Conservation (phyloP, 75 land plant species). For the Pseudotsuga menziesii region DNA sequence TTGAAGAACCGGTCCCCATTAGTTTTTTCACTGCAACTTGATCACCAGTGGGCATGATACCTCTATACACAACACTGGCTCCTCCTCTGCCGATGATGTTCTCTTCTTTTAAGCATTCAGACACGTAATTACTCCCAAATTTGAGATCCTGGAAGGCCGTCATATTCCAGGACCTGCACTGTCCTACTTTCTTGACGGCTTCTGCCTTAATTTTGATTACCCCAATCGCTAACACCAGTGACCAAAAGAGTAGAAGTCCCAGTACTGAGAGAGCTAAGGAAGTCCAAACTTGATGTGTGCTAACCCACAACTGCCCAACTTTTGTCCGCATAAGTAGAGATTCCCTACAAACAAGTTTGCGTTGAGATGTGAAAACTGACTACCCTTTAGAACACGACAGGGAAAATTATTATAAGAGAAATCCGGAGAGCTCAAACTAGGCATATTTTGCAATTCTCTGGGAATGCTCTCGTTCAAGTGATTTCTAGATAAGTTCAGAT, state of each 20-base stretch:
- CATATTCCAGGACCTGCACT: conserved; percentile 45
- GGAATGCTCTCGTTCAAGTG: conserved; percentile 13
- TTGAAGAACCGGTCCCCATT: conserved; percentile 15
- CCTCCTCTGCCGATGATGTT: conserved; percentile 77
- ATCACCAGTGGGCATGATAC: conserved; percentile 52
- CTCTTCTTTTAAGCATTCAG: conserved; percentile 32
- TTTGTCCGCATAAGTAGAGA: conserved; percentile 23
- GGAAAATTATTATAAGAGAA: too few species aligned
- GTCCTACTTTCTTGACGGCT: conserved; percentile 12
- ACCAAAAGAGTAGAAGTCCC: conserved; percentile 18
- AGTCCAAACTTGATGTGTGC: conserved; percentile 21
- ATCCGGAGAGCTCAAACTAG: background rate
- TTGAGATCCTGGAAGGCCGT: conserved; percentile 61
- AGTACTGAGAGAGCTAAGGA: conserved; percentile 45
- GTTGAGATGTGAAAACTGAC: too few species aligned
- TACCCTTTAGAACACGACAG: too few species aligned
- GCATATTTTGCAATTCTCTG: conserved; percentile 13
- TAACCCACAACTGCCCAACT: too few species aligned
- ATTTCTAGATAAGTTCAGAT: too few species aligned
- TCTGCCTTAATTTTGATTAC: conserved; percentile 18
- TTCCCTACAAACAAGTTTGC: too few species aligned
- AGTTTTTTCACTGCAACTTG: conserved; percentile 83
- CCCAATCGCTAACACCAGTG: conserved; percentile 33
- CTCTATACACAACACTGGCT: conserved; percentile 69
- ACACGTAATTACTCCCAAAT: conserved; percentile 41